Percentiles rank a stretch among this genome's conserved stretches.
Evolutionary conservation across 192 early-diverging fungal species (phyloP).

Genomic region (Pilaira anomala): DNA sequence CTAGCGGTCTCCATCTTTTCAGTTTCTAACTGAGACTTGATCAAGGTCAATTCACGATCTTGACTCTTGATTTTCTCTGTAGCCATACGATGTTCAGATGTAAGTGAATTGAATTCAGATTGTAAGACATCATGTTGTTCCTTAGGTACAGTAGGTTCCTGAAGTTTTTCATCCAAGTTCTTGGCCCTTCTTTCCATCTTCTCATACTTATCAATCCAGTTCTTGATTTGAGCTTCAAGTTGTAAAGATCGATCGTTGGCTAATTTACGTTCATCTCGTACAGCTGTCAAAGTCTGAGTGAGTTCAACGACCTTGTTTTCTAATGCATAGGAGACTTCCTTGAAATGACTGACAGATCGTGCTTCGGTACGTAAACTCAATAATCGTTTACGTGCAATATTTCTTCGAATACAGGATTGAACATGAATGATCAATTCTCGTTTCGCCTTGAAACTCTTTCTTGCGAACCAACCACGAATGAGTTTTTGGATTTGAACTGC

Average conservation of each 20-base stretch:
- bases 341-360: constrained; percentile 86
- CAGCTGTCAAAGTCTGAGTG: constrained; percentile 69
- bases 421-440: constrained; percentile 62
- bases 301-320: constrained; percentile 97
- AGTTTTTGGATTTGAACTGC: constrained; percentile 76
- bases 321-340: constrained; percentile 90
- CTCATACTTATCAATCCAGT: constrained; percentile 72
- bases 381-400: constrained; percentile 66
- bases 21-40: constrained; percentile 45
- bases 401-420: constrained; percentile 81
- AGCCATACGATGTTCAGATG: constrained; percentile 57
- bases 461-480: constrained; percentile 65
- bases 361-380: constrained; percentile 77
- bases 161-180: constrained; percentile 41
- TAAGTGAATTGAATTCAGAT: constrained; percentile 48
- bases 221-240: constrained; percentile 61
- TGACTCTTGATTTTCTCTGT: constrained; percentile 54
- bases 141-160: constrained; percentile 57
- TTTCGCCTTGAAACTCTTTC: constrained; percentile 56
- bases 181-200: constrained; percentile 60
- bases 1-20: constrained; percentile 66
- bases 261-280: constrained; percentile 66
- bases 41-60: constrained; percentile 60
- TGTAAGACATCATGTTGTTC: constrained; percentile 53
- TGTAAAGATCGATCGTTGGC: constrained; percentile 54